These are phyloP conservation scores for Phytophthora megakarya DNA, from an alignment of 352 stramenopile genomes.

Conservation along the genomic window DNA sequence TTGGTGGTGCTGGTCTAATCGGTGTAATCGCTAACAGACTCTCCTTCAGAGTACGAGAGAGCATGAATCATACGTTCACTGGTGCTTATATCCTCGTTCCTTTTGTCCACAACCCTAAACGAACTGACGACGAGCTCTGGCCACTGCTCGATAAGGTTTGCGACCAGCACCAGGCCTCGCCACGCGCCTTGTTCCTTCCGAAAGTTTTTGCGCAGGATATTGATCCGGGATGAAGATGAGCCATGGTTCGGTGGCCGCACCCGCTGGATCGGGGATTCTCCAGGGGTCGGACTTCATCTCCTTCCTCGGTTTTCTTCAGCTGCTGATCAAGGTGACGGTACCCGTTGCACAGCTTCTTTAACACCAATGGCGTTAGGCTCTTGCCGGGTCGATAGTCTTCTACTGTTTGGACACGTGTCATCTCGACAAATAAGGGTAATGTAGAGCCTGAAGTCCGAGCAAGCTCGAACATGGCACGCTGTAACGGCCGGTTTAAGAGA, in stretches of 20 bases:
- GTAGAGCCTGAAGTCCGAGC: too few species aligned
- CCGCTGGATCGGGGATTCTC: neutral
- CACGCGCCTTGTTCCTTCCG: conserved; percentile 21
- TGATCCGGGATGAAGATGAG: too few species aligned
- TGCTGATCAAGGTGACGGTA: too few species aligned
- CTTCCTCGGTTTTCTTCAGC: neutral
- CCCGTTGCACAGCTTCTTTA: too few species aligned
- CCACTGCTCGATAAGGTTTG: conserved; percentile 21
- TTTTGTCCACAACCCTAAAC: too few species aligned
- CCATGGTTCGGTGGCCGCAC: conserved; percentile 14
- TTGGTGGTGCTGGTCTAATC: too few species aligned
- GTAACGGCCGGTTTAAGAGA: conserved; percentile 4
- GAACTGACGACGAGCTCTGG: conserved; percentile 23
- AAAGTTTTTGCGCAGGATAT: conserved; percentile 29
- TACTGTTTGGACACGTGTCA: conserved; percentile 6
- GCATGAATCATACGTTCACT: conserved; percentile 29
- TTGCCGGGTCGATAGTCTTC: conserved; percentile 28
- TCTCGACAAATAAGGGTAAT: conserved; percentile 27
- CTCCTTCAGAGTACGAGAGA: conserved; percentile 3
- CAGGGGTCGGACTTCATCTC: neutral
- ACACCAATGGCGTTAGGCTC: too few species aligned
- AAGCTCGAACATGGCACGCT: conserved; percentile 16
- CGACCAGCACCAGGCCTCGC: conserved; percentile 25
- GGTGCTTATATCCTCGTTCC: too few species aligned
- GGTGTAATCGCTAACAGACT: conserved; percentile 21